A percentile compares a stretch with the other conserved stretches of the same genome.
Conservation (phyloP, 495 filamentous ascomycete species). For the Achaetomiella virescens region DNA sequence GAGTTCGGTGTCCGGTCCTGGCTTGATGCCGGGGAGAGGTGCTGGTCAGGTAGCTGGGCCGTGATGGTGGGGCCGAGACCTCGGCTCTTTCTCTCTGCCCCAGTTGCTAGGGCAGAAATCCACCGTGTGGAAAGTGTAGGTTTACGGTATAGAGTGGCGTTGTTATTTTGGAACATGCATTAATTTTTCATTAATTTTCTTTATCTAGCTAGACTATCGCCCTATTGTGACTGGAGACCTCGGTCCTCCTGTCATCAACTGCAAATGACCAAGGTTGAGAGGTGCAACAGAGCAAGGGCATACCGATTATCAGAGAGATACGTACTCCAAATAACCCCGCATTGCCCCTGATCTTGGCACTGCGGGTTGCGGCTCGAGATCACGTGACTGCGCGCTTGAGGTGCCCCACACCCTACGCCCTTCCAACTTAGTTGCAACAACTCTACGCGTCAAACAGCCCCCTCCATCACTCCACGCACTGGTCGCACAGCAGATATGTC, state of each 20-base stretch:
- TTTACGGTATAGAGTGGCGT: too few relatives aligned
- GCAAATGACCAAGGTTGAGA: too few relatives aligned
- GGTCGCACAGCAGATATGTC: not conserved
- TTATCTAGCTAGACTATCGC: too few relatives aligned
- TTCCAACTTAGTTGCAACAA: not conserved
- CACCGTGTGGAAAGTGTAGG: not conserved
- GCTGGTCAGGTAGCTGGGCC: not conserved
- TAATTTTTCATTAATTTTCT: too few relatives aligned
- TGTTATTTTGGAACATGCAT: too few relatives aligned
- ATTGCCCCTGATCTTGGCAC: too few relatives aligned
- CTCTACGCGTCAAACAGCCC: constrained; percentile 1
- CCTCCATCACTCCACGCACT: too few relatives aligned
- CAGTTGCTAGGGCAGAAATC: not conserved
- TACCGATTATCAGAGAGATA: too few relatives aligned
- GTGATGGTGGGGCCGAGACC: constrained; percentile 13
- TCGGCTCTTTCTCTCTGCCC: constrained; percentile 14
- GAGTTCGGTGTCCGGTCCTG: not conserved
- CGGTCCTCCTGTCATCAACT: too few relatives aligned
- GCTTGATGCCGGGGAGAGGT: not conserved
- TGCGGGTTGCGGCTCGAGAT: not conserved
- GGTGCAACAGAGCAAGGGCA: too few relatives aligned
- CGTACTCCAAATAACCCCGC: not conserved
- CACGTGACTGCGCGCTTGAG: constrained; percentile 12
- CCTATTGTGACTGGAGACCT: too few relatives aligned
- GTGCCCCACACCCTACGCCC: not conserved